Evolutionary conservation across 2,329 filamentous ascomycete species (phyloP), one percentile per base, ranked within the genome.

Genomic region (Beauveria pseudobassiana): DNA sequence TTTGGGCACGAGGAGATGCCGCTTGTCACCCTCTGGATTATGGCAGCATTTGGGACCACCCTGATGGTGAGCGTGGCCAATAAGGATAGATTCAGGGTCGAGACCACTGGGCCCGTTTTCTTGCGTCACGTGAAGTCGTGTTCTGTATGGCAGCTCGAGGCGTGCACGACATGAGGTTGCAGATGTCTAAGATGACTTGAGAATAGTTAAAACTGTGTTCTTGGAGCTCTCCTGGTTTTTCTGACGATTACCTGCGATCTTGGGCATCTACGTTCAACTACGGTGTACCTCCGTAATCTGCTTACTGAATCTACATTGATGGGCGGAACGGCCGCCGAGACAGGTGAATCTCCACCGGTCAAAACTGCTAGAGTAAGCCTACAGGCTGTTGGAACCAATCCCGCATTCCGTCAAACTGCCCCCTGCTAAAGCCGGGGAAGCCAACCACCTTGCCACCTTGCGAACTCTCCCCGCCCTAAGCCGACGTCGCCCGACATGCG

Each of bases 401-500:
- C 43, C 43, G 34, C 20, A 8, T n/a, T 12, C 48, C 48, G 26
- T n/a, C n/a, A 45, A 30, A 34, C 40, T 10, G 18, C 26, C 16
- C 16, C 34, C 34, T 6, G 14, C 34, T 38, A 51, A 59, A 46
- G 58, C 49, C 38, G 58, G 49, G 48, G 58, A 52, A 60, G 22
- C 24, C 20, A 48, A 16, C 28, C 22, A 14, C 38, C 45, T 38
- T 16, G 38, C 28, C 16, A 8, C 24, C 22, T 26, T 16, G 34
- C 42, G 10, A 12, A 26, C 26, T 28, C 50, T 48, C 51, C 55
- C 70, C 71, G 67, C 69, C 67, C 67, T 70, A 74, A 76, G 73
- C 74, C 74, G 74, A 76, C 67, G 71, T 68, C 69, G 69, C 68
- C 74, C 74, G 74, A 73, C 65, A 38, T 48, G 49, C 40, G 43